Base-by-base conservation (phyloP, 2,329 filamentous ascomycete species). In the Arthrobotrys iridis region DNA sequence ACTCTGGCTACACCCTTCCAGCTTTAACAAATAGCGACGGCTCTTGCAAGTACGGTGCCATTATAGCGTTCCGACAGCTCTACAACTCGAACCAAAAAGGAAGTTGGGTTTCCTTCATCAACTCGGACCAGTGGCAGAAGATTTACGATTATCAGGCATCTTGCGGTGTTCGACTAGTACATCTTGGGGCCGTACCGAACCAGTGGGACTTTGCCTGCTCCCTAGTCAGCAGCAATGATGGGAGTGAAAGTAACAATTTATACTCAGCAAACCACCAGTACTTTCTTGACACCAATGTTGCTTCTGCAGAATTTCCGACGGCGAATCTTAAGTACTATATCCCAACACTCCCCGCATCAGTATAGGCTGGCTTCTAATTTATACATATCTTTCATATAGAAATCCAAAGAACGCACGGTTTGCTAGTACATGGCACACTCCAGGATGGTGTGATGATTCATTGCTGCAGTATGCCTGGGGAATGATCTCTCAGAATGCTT, bases 11-110 rank as follows among this genome's bases (percentile, higher is more conserved):
- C 3, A 77, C 81, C 15, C 84, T 89, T 26, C 88, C 88, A 0
- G 76, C 81, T 0, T 83, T 89, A 30, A 88, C 86, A 78, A 82
- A 82, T 10, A 83, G 83, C 1, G 77, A 81, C 0, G 83, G 81
- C 2, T 80, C 82, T 59, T 87, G 87, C 74, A 88, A 87, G 79
- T 89, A 86, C 78, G 87, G 87, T 20, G 87, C 86, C 55, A 88
- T 89, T 78, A 83, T 89, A 18, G 81, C 87, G 62, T 80, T 86
- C 18, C 83, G 83, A 73, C 85, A 86, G 78, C 85, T 88, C 30
- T 84, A 84, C 83, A 84, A 63, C 88, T 88, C 80, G 83, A 46
- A 87, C 70, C 87, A 86, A 78, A 82, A 83, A 2, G 78, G 79
- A 11, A 82, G 81, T 33, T 88, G 83, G 81, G 81, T 82, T 62